Base-by-base conservation (phyloP, 2,329 filamentous ascomycete species). In the Stagonosporopsis chrysanthemi region DNA sequence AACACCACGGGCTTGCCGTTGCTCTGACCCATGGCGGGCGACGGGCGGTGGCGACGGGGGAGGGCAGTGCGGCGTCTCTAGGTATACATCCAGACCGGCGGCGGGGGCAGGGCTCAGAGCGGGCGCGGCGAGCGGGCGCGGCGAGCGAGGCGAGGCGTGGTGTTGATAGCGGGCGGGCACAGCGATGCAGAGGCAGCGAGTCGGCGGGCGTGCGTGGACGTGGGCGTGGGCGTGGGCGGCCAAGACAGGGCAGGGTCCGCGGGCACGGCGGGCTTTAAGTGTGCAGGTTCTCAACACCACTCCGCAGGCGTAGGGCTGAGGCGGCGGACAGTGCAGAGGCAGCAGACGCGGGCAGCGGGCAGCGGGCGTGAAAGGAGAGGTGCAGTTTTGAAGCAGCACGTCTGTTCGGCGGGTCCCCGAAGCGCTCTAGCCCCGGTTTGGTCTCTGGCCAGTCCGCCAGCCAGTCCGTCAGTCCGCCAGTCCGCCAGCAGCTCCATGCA, bases 1-100 rank as follows among this genome's bases (percentile, higher is more conserved):
- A 93, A 89, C 77, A 92, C 89, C 81, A 96, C 87, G 79, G 91
- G 91, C 79, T 97, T 97, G 79, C 93, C 93, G 80, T 94, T 92
- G 76, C 89, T 90, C 81, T 98, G 97, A 77, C 94, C 94, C 94
- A 98, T 98, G 73, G 66, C 57, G 67, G 69, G 71, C 67, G 67
- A 60, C 55, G 64, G 39, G 31, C 31, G 31, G 14, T 7, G 31
- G 31, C 31, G 31, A 31, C 29, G 29, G 29, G 29, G 29, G 9
- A 31, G 29, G 9, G 29, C 29, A 9, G 49, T 36, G 52, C 19
- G 39, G 36, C 51, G 48, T 45, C 24, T 5, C 56, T 49, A 43
- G 26, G 23, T 28, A 49, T 50, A 47, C 52, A 57, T 57, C 35
- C 54, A 52, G 58, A 15, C 47, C 36, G 58, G 46, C 45, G 50